Evolutionary conservation across 352 stramenopile genomes (phyloP).

Genomic region (Pythium vanterpoolii): DNA sequence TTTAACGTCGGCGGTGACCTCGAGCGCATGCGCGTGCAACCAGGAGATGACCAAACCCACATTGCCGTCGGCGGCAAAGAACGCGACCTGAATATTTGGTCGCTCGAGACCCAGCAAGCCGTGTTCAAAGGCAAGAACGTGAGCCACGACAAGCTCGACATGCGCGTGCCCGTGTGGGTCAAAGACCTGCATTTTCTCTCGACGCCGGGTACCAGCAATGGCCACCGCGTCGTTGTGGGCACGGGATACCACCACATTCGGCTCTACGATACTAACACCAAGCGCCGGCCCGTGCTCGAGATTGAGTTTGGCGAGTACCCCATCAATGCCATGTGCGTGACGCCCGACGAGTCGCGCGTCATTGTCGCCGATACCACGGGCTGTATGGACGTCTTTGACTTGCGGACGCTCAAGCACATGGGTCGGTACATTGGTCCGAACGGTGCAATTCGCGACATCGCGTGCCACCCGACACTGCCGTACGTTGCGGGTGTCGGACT

Average conservation of each 20-base stretch:
- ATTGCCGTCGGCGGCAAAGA: conserved; percentile 82
- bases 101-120: conserved; percentile 68
- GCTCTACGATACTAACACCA: conserved; percentile 88
- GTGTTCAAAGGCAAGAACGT: conserved; percentile 88
- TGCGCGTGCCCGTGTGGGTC: conserved; percentile 89
- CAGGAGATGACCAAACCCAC: conserved; percentile 35
- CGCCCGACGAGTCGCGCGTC: conserved; percentile 71
- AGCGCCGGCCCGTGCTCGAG: conserved; percentile 71
- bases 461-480: conserved; percentile 87
- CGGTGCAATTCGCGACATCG: conserved; percentile 89
- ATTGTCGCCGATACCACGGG: conserved; percentile 89
- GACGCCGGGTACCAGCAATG: conserved; percentile 51
- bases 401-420: conserved; percentile 84
- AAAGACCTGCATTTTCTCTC: conserved; percentile 73
- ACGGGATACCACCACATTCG: conserved; percentile 77
- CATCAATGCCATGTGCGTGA: conserved; percentile 67
- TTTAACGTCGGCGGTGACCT: conserved; percentile 59
- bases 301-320: conserved; percentile 74
- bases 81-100: conserved; percentile 77
- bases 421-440: conserved; percentile 86
- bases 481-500: conserved; percentile 89
- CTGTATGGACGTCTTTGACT: conserved; percentile 86
- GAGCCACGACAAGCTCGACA: conserved; percentile 82
- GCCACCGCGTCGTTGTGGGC: conserved; percentile 67
- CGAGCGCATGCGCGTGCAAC: conserved; percentile 55